phyloP scores from a whole-genome alignment of 768 basidiomycete genomes.

The Suillus fuscotomentosus region DNA sequence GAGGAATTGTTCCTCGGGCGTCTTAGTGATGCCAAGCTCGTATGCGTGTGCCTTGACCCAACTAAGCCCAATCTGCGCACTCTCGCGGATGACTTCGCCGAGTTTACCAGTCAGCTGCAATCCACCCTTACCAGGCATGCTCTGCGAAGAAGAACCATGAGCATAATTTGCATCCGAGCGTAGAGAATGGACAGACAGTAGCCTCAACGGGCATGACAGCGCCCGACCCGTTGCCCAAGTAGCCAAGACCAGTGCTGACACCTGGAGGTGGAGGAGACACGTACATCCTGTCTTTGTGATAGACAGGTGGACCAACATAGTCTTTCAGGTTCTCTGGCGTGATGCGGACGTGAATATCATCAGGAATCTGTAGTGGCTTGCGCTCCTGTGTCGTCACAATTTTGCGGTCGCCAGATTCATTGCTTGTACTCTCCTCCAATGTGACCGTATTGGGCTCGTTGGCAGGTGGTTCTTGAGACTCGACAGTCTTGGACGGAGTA shows the following conservation, averaged over 20 bases:
- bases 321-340: constrained; percentile 89
- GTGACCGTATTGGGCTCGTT: constrained; percentile 33
- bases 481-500: constrained; percentile 38
- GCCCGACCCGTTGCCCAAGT: constrained; percentile 94
- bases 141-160: constrained; percentile 40
- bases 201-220: constrained; percentile 98
- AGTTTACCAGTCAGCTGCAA: constrained; percentile 95
- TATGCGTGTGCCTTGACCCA: constrained; percentile 93
- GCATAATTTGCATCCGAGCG: background rate
- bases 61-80: constrained; percentile 90
- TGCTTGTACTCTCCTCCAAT: constrained; percentile 14
- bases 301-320: constrained; percentile 94
- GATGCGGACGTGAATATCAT: constrained; percentile 75
- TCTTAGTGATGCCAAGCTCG: constrained; percentile 81
- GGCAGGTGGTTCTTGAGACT: constrained; percentile 48
- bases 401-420: constrained; percentile 38
- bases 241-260: constrained; percentile 93
- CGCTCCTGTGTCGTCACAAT: constrained; percentile 75
- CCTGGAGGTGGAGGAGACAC: constrained; percentile 78
- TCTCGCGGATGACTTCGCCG: constrained; percentile 96
- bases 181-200: constrained; percentile 51
- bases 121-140: constrained; percentile 94
- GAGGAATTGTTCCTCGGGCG: constrained; percentile 72
- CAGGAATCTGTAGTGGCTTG: constrained; percentile 79
- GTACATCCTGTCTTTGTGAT: constrained; percentile 94